Base-by-base conservation (phyloP, 805 yeast genomes). In the Monosporozyma solicola region DNA sequence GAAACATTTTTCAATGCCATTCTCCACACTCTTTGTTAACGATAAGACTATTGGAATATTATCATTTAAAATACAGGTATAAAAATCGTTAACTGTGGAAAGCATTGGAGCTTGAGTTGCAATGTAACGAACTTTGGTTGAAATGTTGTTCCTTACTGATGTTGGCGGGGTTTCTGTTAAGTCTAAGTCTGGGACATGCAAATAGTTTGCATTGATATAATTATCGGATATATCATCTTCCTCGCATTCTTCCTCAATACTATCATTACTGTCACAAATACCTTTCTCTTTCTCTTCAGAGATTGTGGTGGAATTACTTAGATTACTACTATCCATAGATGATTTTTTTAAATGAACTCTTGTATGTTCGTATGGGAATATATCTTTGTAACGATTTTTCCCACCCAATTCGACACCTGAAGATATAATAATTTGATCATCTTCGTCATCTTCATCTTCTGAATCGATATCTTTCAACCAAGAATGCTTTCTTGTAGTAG, bases 101-200 rank as follows among this genome's bases (percentile, higher is more conserved):
- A 65, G 66, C 54, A 87, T 68, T 2, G 99, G 99, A 2, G 97
- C 99, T 67, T 92, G 97, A 1, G 95, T 79, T 0, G 96, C 97
- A 60, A 91, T 87, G 63, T 84, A 86, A 43, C 77, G 75, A 41
- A 69, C 64, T 47, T 61, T 63, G 37, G 71, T 61, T 20, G 68
- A 68, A 43, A 29, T 55, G 20, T 48, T 46, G 43, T 44, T 47
- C 15, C 41, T 29, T 9, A 64, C 60, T 8, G 35, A 6, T 7
- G 27, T 33, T 11, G 50, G 33, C 33, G 48, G 41, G 13, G 33
- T 47, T 11, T 50, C 50, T 16, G 56, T 41, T 35, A 52, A 47
- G 20, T 49, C 51, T n/a, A 59, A 46, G 15, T 53, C 54, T 16
- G 67, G 67, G 29, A 63, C 37, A 29, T 53, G 37, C 48, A 87